Conservation (phyloP, 805 yeast species). For the Jamesozyma gamospora region DNA sequence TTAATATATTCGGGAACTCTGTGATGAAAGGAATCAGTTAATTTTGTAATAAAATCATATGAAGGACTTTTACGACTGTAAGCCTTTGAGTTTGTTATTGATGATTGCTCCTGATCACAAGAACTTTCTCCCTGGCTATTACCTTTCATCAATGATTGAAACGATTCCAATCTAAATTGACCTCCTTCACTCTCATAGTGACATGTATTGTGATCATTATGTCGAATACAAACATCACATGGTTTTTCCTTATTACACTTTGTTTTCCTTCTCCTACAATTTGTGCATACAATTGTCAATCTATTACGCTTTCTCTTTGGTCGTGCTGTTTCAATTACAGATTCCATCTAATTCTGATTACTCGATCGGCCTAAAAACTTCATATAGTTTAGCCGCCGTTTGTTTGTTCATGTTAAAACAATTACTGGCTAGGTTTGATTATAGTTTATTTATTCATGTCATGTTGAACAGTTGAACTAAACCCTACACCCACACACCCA, state of each 20-base stretch:
- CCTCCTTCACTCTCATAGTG: conserved; percentile 4
- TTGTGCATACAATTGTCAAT: conserved; percentile 25
- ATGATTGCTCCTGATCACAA: too few species aligned
- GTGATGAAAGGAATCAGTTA: too few species aligned
- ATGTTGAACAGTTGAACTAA: too few species aligned
- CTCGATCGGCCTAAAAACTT: not conserved
- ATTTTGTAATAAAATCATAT: too few species aligned
- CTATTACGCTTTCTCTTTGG: conserved; percentile 16
- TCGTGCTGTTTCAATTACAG: not conserved
- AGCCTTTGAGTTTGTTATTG: too few species aligned
- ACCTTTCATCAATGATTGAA: not conserved
- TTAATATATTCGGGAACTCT: conserved; percentile 7
- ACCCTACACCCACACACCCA: too few species aligned
- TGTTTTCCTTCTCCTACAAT: conserved; percentile 26
- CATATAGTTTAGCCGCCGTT: too few species aligned
- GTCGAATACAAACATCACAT: conserved; percentile 18
- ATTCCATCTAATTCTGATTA: not conserved
- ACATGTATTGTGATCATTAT: conserved; percentile 17
- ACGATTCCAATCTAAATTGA: not conserved
- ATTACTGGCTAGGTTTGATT: too few species aligned
- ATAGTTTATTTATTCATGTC: too few species aligned
- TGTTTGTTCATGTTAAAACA: too few species aligned
- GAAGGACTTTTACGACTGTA: too few species aligned
- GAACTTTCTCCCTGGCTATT: too few species aligned
- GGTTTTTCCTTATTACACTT: conserved; percentile 25